Evolutionary conservation across 495 filamentous ascomycete species (phyloP).

Genomic region (Neurospora tetraspora): DNA sequence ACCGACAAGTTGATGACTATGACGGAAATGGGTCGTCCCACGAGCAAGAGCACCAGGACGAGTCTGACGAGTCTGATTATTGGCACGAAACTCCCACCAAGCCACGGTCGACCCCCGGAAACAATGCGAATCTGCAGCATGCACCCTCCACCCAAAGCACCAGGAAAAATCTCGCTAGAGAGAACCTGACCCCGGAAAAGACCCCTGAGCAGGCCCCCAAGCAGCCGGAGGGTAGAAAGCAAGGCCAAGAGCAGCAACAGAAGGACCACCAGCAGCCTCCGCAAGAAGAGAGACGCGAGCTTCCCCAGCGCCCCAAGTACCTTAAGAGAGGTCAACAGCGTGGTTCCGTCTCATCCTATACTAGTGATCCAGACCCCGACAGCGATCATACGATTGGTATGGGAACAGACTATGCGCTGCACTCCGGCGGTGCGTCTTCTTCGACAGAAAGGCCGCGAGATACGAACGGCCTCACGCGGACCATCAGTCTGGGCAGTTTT

Average conservation of each 20-base stretch:
- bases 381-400: conserved; percentile 57
- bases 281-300: neutral
- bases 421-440: conserved; percentile 69
- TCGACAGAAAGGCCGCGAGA: conserved; percentile 41
- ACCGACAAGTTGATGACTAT: conserved; percentile 6
- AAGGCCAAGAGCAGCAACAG: conserved; percentile 19
- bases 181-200: conserved; percentile 32
- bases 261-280: conserved; percentile 2
- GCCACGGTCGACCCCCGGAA: conserved; percentile 9
- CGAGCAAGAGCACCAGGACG: conserved; percentile 1
- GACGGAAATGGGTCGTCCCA: neutral
- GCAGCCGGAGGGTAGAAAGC: conserved; percentile 15
- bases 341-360: conserved; percentile 65
- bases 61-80: neutral
- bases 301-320: conserved; percentile 51
- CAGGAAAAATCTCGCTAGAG: conserved; percentile 35
- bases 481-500: conserved; percentile 88
- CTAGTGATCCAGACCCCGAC: conserved; percentile 47
- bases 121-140: conserved; percentile 7
- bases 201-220: conserved; percentile 3
- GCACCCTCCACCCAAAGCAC: neutral
- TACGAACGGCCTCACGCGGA: conserved; percentile 55
- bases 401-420: conserved; percentile 78
- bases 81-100: conserved; percentile 2
- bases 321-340: conserved; percentile 64